These are phyloP conservation scores for Ceratobasidium sp. DNA, from an alignment of 1,284 basidiomycete genomes.

Conservation along the genomic window DNA sequence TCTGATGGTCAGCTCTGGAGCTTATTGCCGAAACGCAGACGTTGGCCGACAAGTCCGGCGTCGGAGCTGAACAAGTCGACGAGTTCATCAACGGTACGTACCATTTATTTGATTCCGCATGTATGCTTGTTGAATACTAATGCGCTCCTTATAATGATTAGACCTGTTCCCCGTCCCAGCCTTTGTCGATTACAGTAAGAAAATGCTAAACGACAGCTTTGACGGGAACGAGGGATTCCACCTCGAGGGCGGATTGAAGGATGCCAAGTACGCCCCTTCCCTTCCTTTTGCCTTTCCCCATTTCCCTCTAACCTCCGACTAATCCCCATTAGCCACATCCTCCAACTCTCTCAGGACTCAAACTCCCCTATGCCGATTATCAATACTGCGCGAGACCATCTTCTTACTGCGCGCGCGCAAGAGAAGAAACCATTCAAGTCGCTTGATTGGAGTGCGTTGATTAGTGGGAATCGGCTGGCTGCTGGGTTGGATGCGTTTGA, in stretches of 20 bases:
- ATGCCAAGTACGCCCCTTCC: slow-evolving; percentile 65
- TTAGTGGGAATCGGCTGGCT: slow-evolving; percentile 76
- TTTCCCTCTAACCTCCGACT: neutral
- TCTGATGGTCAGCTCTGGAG: slow-evolving; percentile 66
- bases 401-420: slow-evolving; percentile 82
- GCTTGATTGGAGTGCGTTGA: slow-evolving; percentile 79
- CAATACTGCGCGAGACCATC: slow-evolving; percentile 75
- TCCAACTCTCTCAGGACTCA: slow-evolving; percentile 69
- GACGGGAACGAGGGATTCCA: slow-evolving; percentile 85
- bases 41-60: slow-evolving; percentile 86
- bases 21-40: slow-evolving; percentile 86
- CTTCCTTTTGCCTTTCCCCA: too few relatives aligned
- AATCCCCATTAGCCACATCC: slow-evolving; percentile 67
- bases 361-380: slow-evolving; percentile 86
- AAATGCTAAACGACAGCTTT: slow-evolving; percentile 80
- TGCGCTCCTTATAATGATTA: slow-evolving; percentile 53
- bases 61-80: slow-evolving; percentile 68
- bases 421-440: slow-evolving; percentile 67
- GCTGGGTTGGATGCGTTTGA: slow-evolving; percentile 77
- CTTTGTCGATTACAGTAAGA: slow-evolving; percentile 72
- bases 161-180: slow-evolving; percentile 75
- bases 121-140: neutral
- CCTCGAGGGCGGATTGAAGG: slow-evolving; percentile 91
- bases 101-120: neutral
- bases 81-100: slow-evolving; percentile 70